Conservation (phyloP, 116 monocot species). For the Papilionanthe hybrid region DNA sequence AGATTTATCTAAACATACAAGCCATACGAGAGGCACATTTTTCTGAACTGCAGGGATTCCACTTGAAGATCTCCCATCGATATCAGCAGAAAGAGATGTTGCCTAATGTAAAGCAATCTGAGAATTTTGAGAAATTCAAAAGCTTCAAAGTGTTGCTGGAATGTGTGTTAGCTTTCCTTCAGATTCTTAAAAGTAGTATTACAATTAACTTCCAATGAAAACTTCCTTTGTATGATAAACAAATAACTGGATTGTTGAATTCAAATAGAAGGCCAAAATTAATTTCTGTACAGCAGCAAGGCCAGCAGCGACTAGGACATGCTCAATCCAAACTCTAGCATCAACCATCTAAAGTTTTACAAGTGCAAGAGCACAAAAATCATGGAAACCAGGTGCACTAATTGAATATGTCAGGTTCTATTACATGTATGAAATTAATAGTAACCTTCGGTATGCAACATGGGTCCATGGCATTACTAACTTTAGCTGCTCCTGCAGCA, state of each 20-base stretch:
- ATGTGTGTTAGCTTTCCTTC: conserved; percentile 36
- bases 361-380: conserved; percentile 52
- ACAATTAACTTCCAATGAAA: conserved; percentile 44
- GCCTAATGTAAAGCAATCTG: conserved; percentile 46
- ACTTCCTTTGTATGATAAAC: conserved; percentile 63
- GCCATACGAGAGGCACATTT: too few relatives aligned
- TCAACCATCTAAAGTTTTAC: conserved; percentile 48
- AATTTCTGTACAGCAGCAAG: conserved; percentile 35
- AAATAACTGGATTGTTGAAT: conserved; percentile 42
- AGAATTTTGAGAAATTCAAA: conserved; percentile 62
- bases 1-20: too few relatives aligned
- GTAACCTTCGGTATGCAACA: conserved; percentile 32
- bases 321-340: conserved; percentile 36
- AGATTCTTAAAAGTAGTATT: conserved; percentile 53
- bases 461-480: conserved; percentile 35
- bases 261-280: conserved; percentile 35
- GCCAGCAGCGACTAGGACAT: too few relatives aligned
- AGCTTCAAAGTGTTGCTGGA: conserved; percentile 47
- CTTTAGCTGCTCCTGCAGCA: conserved; percentile 15
- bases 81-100: conserved; percentile 25
- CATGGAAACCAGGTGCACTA: conserved; percentile 53
- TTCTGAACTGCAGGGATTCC: too few relatives aligned
- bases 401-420: conserved; percentile 45
- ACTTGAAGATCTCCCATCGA: too few relatives aligned
- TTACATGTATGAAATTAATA: conserved; percentile 25